Evolutionary conservation across 768 basidiomycete species (phyloP), one percentile per base, ranked within the genome.

Genomic region (Tricholoma terreum): DNA sequence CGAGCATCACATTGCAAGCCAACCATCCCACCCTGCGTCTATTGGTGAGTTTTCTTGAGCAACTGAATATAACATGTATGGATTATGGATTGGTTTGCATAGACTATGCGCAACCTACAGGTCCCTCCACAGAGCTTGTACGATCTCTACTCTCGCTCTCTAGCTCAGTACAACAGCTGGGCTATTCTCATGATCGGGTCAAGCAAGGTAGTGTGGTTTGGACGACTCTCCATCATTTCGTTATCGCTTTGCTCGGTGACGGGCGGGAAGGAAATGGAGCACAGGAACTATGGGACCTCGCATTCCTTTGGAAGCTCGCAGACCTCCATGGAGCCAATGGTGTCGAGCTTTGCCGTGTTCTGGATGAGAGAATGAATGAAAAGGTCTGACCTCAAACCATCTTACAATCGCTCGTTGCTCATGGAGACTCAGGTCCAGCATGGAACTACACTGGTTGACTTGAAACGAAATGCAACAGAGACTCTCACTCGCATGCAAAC

Each of bases 401-500:
- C 19, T 27, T 49, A 19, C 17, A 21, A 0, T 11, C 7, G 2
- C 14, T 14, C 21, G 6, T 7, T 56, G 51, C 61, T 63, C 17
- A 65, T 52, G 6, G 21, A 42, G 21, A 9, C 14, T 27, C 36
- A 69, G 67, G 56, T 61, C 27, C 63, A 58, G 9, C 40, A 36
- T 14, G 62, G 50, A n/a, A 50, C 58, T 17, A 36, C 51, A 2
- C 19, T 61, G 51, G 56, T 56, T 33, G 55, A 56, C 14, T 27
- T 66, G 42, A 55, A 62, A 11, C 21, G 35, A 15, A 61, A 58
- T 57, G 71, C 70, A 30, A 65, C 72, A 7, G 82, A 84, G 51
- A 77, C 76, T 61, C 73, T 90, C 21, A 62, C 75, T 36, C 78
- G 84, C 56, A 81, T 79, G 22, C 90, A 89, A 63, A 81, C 81